A percentile compares a stretch with the other conserved stretches of the same genome.
These are phyloP conservation scores for Vitis rupestris DNA, from an alignment of 164 flowering plant genomes.

Conservation along the genomic window DNA sequence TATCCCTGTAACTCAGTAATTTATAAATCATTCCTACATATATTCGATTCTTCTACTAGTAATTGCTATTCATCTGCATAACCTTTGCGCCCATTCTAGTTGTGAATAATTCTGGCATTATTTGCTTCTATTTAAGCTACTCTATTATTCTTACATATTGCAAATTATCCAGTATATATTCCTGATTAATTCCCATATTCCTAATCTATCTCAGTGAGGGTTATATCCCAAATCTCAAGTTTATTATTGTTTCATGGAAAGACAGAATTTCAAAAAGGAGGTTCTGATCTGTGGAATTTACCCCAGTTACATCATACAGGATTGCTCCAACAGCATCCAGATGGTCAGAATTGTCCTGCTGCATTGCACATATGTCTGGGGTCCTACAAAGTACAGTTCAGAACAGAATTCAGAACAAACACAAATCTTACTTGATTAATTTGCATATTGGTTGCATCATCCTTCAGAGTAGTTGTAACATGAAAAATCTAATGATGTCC, in stretches of 20 bases:
- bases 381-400: slow-evolving; percentile 38
- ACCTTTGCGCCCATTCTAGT: background rate
- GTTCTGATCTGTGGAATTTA: slow-evolving; percentile 18
- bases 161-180: background rate
- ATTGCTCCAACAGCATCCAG: slow-evolving; percentile 54
- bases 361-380: slow-evolving; percentile 72
- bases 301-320: slow-evolving; percentile 50
- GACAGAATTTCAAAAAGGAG: background rate
- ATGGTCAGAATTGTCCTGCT: slow-evolving; percentile 60
- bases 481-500: too few species aligned
- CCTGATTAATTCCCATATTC: background rate
- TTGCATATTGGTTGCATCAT: too few species aligned
- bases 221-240: background rate
- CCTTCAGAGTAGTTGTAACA: too few species aligned
- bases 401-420: background rate
- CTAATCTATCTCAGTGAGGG: background rate
- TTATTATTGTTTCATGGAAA: background rate
- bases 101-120: background rate
- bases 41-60: too few species aligned
- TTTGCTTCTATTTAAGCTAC: background rate
- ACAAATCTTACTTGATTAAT: background rate
- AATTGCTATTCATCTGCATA: background rate
- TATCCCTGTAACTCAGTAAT: background rate
- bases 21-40: too few species aligned
- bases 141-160: background rate